A percentile compares a stretch with the other conserved stretches of the same genome.
phyloP scores from a whole-genome alignment of 768 basidiomycete genomes.

The Peribolospora kevripleyi region DNA sequence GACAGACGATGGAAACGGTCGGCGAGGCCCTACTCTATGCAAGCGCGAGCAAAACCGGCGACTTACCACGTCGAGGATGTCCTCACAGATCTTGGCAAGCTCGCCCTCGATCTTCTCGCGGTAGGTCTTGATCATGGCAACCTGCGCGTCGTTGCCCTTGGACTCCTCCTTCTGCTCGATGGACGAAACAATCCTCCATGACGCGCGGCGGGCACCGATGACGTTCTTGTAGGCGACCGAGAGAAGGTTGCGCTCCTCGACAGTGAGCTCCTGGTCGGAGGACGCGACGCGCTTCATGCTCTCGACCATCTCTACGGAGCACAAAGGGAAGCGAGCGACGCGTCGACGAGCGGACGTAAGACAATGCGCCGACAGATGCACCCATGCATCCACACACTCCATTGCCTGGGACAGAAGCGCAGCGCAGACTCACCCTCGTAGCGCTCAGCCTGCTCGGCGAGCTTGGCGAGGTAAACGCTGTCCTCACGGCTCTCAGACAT shows the following conservation, averaged over 20 bases:
- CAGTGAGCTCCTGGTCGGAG: slow-evolving; percentile 90
- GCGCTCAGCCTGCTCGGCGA: slow-evolving; percentile 98
- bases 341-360: neutral
- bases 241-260: slow-evolving; percentile 92
- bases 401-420: slow-evolving; percentile 6
- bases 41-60: neutral
- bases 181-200: slow-evolving; percentile 92
- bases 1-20: neutral
- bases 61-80: slow-evolving; percentile 57
- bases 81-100: slow-evolving; percentile 93
- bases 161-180: slow-evolving; percentile 99
- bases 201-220: slow-evolving; percentile 90
- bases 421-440: slow-evolving; percentile 34
- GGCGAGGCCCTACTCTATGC: neutral
- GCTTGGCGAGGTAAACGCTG: slow-evolving; percentile 99
- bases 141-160: slow-evolving; percentile 89
- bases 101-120: slow-evolving; percentile 93
- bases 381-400: neutral
- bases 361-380: neutral
- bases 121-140: slow-evolving; percentile 92
- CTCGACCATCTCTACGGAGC: slow-evolving; percentile 69
- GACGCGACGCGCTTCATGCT: slow-evolving; percentile 99
- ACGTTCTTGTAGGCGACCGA: slow-evolving; percentile 98
- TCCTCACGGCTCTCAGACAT: slow-evolving; percentile 59
- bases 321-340: slow-evolving; percentile 14